A percentile compares a stretch with the other conserved stretches of the same genome.
phyloP scores from a whole-genome alignment of 2,329 filamentous ascomycete species.

The Phialemoniopsis sp. region DNA sequence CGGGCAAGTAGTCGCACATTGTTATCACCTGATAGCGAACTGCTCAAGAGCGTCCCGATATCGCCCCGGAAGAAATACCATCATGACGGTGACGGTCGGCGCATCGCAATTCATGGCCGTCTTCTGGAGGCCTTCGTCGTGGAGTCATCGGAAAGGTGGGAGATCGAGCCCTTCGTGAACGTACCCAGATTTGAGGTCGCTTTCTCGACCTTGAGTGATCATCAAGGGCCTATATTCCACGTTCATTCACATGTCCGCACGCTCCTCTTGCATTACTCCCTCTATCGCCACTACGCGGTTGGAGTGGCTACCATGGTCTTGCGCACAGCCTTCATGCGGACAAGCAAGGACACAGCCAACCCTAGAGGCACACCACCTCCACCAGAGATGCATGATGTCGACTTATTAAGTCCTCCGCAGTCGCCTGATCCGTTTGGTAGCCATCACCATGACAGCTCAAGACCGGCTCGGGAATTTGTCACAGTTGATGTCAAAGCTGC shows the following conservation, averaged over 20 bases:
- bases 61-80: slow-evolving; percentile 52
- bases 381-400: slow-evolving; percentile 9
- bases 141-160: slow-evolving; percentile 79
- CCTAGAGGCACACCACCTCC: slow-evolving; percentile 18
- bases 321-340: slow-evolving; percentile 61
- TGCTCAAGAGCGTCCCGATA: slow-evolving; percentile 45
- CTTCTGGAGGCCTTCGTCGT: slow-evolving; percentile 89
- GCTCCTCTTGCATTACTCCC: slow-evolving; percentile 80
- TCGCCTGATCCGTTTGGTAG: background rate
- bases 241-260: slow-evolving; percentile 77
- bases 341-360: slow-evolving; percentile 35
- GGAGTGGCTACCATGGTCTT: slow-evolving; percentile 78
- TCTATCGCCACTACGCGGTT: slow-evolving; percentile 88
- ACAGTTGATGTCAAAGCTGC: slow-evolving; percentile 78
- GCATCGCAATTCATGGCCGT: slow-evolving; percentile 74
- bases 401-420: slow-evolving; percentile 19
- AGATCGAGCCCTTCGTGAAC: slow-evolving; percentile 79
- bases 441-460: slow-evolving; percentile 10
- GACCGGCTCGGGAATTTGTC: slow-evolving; percentile 57
- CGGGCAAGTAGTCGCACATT: slow-evolving; percentile 69
- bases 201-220: slow-evolving; percentile 79
- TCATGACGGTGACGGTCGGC: slow-evolving; percentile 68
- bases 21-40: slow-evolving; percentile 65
- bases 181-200: slow-evolving; percentile 85
- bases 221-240: slow-evolving; percentile 83